phyloP scores from a whole-genome alignment of 305 asterid genomes.

The Fraxinus floribunda region DNA sequence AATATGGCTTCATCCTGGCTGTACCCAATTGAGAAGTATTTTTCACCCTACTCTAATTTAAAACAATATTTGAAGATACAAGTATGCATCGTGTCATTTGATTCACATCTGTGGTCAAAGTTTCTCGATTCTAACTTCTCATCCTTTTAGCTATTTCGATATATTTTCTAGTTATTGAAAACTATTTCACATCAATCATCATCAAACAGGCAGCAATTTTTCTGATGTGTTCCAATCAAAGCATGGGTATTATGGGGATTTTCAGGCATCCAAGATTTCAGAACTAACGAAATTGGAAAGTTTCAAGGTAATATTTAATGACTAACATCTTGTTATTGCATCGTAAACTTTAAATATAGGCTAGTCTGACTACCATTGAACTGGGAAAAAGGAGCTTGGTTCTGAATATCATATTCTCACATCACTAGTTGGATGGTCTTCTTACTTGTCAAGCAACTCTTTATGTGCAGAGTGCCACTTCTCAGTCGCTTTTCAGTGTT shows the following conservation, averaged over 20 bases:
- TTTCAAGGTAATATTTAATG: conserved; percentile 54
- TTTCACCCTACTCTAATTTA: background rate
- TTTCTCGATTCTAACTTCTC: conserved; percentile 11
- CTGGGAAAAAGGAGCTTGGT: background rate
- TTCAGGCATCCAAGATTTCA: conserved; percentile 56
- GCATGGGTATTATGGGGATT: conserved; percentile 47
- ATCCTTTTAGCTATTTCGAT: conserved; percentile 4
- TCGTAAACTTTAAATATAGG: background rate
- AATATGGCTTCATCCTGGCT: background rate
- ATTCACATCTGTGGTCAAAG: conserved; percentile 17
- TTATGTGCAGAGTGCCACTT: conserved; percentile 60
- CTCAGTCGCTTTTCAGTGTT: conserved; percentile 63
- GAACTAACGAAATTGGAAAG: conserved; percentile 67
- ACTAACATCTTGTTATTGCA: background rate
- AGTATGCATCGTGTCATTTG: conserved; percentile 7
- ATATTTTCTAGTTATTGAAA: conserved; percentile 15
- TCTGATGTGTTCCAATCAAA: conserved; percentile 43
- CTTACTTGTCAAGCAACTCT: conserved; percentile 32
- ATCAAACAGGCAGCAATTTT: conserved; percentile 38
- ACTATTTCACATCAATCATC: conserved; percentile 33
- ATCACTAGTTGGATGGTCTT: conserved; percentile 15
- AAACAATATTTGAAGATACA: background rate
- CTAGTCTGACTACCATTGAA: background rate
- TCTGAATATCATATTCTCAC: conserved; percentile 8
- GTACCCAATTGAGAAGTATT: conserved; percentile 4